phyloP scores from a whole-genome alignment of 371 early-diverging fungal species.

The Mortierella sp. region DNA sequence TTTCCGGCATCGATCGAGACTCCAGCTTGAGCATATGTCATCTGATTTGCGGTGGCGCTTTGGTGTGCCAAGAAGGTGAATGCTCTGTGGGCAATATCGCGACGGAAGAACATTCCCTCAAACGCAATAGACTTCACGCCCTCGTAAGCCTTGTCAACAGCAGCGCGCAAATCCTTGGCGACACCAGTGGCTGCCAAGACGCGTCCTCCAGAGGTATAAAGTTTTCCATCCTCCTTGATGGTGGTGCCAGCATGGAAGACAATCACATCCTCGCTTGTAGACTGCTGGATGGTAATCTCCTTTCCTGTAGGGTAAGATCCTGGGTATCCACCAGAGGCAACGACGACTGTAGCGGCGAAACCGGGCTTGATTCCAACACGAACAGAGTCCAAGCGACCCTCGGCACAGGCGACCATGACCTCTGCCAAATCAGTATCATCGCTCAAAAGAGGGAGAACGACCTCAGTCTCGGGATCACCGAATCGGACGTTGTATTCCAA shows the following conservation, averaged over 20 bases:
- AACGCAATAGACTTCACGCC: conserved; percentile 80
- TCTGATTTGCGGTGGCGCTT: conserved; percentile 55
- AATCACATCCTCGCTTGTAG: conserved; percentile 63
- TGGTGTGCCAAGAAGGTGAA: conserved; percentile 67
- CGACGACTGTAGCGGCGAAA: conserved; percentile 91
- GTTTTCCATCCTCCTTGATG: conserved; percentile 60
- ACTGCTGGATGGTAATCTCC: conserved; percentile 73
- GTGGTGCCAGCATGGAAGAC: conserved; percentile 97
- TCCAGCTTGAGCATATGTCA: conserved; percentile 95
- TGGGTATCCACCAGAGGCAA: conserved; percentile 95
- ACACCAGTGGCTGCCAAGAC: conserved; percentile 94
- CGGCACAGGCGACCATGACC: conserved; percentile 88
- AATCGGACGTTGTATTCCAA: conserved; percentile 98
- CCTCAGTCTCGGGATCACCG: conserved; percentile 98
- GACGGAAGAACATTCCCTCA: conserved; percentile 87
- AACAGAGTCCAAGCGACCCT: conserved; percentile 93
- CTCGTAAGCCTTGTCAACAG: conserved; percentile 82
- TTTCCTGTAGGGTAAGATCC: conserved; percentile 87
- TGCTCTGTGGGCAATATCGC: conserved; percentile 93
- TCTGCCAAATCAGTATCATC: conserved; percentile 89
- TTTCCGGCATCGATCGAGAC: conserved; percentile 97
- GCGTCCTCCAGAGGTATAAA: conserved; percentile 95
- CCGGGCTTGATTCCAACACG: conserved; percentile 76
- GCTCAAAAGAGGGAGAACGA: conserved; percentile 90
- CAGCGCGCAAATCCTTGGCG: conserved; percentile 76